Conservation (phyloP, 169 alveolate species). For the Plasmodium ovale region DNA sequence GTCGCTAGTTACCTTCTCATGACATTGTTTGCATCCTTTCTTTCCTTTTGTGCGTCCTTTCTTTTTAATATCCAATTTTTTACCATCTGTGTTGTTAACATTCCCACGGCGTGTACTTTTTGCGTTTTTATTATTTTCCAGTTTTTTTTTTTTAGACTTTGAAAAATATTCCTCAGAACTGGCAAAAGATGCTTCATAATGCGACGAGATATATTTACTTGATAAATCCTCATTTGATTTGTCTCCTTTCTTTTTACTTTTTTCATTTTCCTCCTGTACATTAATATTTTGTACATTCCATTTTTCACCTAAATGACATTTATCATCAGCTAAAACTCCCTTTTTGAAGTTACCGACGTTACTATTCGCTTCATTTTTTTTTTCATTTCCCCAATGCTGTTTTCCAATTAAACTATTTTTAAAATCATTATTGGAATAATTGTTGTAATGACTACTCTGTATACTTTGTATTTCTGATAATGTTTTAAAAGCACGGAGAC, state of each 20-base stretch:
- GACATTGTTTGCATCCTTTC: neutral
- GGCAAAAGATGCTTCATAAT: constrained; percentile 1
- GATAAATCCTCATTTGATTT: constrained; percentile 29
- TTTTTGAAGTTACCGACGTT: neutral
- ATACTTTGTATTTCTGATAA: constrained; percentile 22
- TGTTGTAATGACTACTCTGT: constrained; percentile 7
- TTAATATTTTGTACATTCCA: too few relatives aligned
- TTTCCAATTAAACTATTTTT: neutral
- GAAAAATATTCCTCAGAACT: neutral
- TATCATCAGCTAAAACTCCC: too few relatives aligned
- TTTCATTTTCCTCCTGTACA: constrained; percentile 14
- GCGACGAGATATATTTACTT: constrained; percentile 30
- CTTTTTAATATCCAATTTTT: neutral
- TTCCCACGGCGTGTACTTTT: neutral
- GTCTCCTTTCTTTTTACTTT: too few relatives aligned
- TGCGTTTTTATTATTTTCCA: neutral
- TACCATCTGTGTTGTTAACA: neutral
- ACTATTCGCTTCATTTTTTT: neutral
- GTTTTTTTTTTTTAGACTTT: neutral
- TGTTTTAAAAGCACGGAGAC: neutral
- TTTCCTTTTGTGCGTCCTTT: neutral
- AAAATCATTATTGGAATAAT: constrained; percentile 3
- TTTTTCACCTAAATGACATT: too few relatives aligned
- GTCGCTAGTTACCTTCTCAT: neutral
- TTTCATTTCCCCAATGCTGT: neutral